Percentiles rank a stretch among this genome's conserved stretches.
Conservation (phyloP, 2,329 filamentous ascomycete genomes). For the Parasarocladium wereldwijsianum region DNA sequence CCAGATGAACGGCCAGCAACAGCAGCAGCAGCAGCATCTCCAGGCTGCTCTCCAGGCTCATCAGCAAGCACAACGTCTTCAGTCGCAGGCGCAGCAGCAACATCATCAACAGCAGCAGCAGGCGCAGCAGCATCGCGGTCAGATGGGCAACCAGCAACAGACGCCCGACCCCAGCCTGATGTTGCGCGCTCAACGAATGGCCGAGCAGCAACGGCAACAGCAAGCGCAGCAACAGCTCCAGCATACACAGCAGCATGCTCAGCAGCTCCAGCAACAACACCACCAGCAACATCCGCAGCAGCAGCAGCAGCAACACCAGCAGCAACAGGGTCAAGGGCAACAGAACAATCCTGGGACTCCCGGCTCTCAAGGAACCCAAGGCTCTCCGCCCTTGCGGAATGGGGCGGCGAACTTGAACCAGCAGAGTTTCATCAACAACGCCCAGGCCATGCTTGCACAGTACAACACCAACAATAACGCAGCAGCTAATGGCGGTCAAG, state of each 20-base stretch:
- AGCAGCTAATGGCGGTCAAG: constrained; percentile 18
- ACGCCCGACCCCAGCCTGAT: constrained; percentile 37
- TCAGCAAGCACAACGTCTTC: constrained; percentile 12
- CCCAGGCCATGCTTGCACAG: constrained; percentile 36
- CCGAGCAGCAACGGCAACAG: constrained; percentile 45
- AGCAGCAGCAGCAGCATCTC: constrained; percentile 52
- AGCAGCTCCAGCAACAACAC: constrained; percentile 15
- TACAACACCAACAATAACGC: constrained; percentile 33
- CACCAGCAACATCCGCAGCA: constrained; percentile 23
- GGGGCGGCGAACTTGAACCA: constrained; percentile 30
- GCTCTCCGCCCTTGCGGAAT: constrained; percentile 23
- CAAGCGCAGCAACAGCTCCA: constrained; percentile 31
- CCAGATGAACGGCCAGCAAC: constrained; percentile 50
- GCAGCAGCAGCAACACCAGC: constrained; percentile 16
- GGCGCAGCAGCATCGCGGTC: constrained; percentile 39
- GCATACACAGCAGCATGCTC: constrained; percentile 12
- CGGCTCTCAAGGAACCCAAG: constrained; percentile 22
- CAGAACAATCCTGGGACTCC: constrained; percentile 16
- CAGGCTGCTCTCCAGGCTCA: constrained; percentile 17
- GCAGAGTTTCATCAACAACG: constrained; percentile 36
- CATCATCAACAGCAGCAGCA: constrained; percentile 11
- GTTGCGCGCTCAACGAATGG: constrained; percentile 50
- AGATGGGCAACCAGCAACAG: constrained; percentile 27
- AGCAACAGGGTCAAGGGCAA: constrained; percentile 13
- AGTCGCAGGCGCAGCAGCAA: constrained; percentile 27